A percentile compares a stretch with the other conserved stretches of the same genome.
Evolutionary conservation across 179 eudicot genomes (phyloP).

Genomic region (Pouteria campechiana): DNA sequence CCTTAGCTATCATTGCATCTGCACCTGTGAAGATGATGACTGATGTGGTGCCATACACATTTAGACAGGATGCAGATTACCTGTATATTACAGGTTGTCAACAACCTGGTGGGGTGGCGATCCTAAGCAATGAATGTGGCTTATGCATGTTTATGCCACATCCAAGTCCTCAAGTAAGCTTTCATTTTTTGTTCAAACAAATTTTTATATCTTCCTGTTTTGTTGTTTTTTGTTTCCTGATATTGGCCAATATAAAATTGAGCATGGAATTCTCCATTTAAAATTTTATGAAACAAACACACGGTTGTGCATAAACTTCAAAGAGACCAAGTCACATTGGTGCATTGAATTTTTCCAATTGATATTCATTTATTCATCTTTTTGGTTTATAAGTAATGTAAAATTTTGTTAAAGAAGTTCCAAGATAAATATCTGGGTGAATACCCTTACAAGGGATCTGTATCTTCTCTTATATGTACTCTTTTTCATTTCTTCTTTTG

Average conservation of each 20-base stretch:
- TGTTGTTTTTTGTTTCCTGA: neutral
- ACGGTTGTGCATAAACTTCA: no score
- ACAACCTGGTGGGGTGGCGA: slow-evolving; percentile 88
- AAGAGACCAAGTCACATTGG: no score
- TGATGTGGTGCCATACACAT: slow-evolving; percentile 84
- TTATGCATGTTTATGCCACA: slow-evolving; percentile 98
- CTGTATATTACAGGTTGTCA: slow-evolving; percentile 82
- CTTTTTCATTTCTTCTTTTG: slow-evolving; percentile 2
- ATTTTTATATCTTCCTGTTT: neutral
- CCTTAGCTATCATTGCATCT: slow-evolving; percentile 73
- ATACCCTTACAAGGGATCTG: no score
- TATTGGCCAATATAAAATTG: no score
- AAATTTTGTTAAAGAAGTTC: no score
- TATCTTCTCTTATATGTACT: neutral
- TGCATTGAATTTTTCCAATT: no score
- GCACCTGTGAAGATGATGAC: slow-evolving; percentile 94
- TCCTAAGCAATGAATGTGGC: slow-evolving; percentile 74
- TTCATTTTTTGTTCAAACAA: no score
- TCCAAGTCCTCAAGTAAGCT: slow-evolving; percentile 42
- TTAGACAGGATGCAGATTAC: slow-evolving; percentile 80
- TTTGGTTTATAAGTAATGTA: no score
- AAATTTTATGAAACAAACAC: no score
- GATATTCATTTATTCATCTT: no score
- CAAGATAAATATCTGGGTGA: no score
- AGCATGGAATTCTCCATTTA: no score